Evolutionary conservation across 2,329 filamentous ascomycete genomes (phyloP), one percentile per base, ranked within the genome.

Genomic region (Diaporthe caulivora): DNA sequence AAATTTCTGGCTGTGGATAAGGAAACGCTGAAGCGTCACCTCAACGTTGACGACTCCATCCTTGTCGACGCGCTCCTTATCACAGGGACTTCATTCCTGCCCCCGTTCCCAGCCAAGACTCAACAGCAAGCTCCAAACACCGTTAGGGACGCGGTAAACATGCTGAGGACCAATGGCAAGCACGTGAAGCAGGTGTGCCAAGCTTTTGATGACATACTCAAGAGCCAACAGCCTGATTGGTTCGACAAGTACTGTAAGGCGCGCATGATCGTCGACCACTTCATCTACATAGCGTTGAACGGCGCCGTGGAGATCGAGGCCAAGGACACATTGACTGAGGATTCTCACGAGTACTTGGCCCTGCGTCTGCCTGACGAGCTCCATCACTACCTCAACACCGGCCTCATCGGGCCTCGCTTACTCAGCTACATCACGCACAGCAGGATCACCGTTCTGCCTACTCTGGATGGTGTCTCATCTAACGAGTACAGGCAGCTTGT

Each of bases 271-370:
- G 90, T 98, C 65, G 93, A 95, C 79, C 96, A 98, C 82, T 95
- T 96, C 82, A 92, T 97, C 53, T 91, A 95, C 79, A 91, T 98
- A 76, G 90, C 92, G 44, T 88, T 91, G 71, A 90, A 90, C n/a
- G 97, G 97, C 53, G 91, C 93, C 78, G 89, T 98, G 65, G 89
- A 90, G 74, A 93, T 95, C 21, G 88, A 94, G 78, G 92, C 95
- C 78, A 89, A 87, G 71, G 92, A 94, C 10, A 88, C 91, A 71
- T 89, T 95, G 26, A 95, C 97, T 2, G 89, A 89, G 58, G 95
- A 98, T 80, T 92, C 97, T 77, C 94, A 97, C 80, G 92, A 96
- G 79, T 95, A 98, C 80, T 90, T 98, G 75, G 95, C 95, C n/a
- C 90, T 97, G 74, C 93, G 95, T 74, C 87, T 99, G 7, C 95